Base-by-base conservation (phyloP, 352 stramenopile species). In the Plasmopara viticola region DNA sequence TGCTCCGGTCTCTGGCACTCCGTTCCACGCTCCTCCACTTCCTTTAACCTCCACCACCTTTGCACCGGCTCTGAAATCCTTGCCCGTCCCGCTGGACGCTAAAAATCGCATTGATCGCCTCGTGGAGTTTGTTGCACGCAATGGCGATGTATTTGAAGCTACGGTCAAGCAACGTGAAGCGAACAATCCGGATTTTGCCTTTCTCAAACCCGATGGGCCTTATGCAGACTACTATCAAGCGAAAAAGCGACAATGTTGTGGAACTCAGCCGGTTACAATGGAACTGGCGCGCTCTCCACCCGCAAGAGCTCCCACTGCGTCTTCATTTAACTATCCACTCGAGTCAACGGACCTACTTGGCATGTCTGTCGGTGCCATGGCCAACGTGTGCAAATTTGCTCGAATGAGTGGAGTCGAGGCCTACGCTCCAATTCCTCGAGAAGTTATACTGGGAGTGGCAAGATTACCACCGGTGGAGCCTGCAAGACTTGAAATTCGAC, bases 121-220 rank as follows among this genome's bases (percentile, higher is more conserved):
- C 17, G 56, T 84, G 33, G 76, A 84, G 41, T 87, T 85, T 41
- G 68, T 85, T 29, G 53, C 56, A 15, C 73, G 76, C 44, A 87
- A 87, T 34, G 76, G 73, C 1, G 42, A 68, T 10, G 69, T 60
- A 9, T 85, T 87, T 40, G 76, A 87, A 60, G 64, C 64, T 15
- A 78, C 72, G 2, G 67, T 60, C 25, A 50, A 50, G 15, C 30
- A 74, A 44, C 61, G 74, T 15, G 76, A 87, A 63, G 58, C 53
- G 6, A 48, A 70, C 10, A 87, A 85, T 49, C 72, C 76, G 4
- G 58, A 78, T 13, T 87, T 87, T 28, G 69, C 60, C 9, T 87
- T 87, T 48, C 52, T 87, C 9, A 56, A 18, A 9, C 58, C 67
- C 9, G 62, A 60, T 2, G 73, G 57, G 8, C 67, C 62, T 38